phyloP scores from a whole-genome alignment of 805 yeast genomes.

The Metschnikowia aberdeeniae region DNA sequence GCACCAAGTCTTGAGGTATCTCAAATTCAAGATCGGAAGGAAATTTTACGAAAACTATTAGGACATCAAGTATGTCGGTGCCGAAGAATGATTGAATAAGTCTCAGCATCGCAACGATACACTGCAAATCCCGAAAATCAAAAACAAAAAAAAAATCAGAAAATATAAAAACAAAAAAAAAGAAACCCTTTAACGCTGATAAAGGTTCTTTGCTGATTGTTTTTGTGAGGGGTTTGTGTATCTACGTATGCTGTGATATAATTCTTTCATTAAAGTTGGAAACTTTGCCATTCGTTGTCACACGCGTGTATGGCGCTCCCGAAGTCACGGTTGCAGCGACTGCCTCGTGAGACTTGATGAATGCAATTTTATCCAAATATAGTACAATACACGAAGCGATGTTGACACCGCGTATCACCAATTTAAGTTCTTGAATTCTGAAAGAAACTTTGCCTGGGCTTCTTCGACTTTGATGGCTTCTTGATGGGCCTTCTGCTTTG shows the following conservation, averaged over 20 bases:
- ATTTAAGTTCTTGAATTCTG: not conserved
- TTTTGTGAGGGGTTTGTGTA: not conserved
- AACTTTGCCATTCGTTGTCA: too few species aligned
- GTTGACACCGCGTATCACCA: not conserved
- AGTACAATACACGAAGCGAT: not conserved
- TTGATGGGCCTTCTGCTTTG: constrained; percentile 40
- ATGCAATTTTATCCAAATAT: not conserved
- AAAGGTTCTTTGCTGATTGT: constrained; percentile 3
- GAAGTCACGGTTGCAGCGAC: constrained; percentile 13
- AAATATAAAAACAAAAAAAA: constrained; percentile 7
- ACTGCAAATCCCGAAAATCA: not conserved
- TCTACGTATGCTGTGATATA: too few species aligned
- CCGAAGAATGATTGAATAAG: not conserved
- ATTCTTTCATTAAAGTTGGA: too few species aligned
- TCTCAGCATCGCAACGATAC: not conserved
- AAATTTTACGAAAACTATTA: constrained; percentile 5
- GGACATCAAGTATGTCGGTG: not conserved
- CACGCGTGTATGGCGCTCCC: constrained; percentile 1
- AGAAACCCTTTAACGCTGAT: constrained; percentile 7
- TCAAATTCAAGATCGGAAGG: constrained; percentile 1
- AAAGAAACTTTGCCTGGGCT: not conserved
- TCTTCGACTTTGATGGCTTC: constrained; percentile 1
- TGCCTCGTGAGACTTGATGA: not conserved
- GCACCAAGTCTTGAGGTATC: constrained; percentile 9
- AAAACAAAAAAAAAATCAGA: constrained; percentile 13